Conservation (phyloP, 495 filamentous ascomycete genomes). For the Aspergillus kassunensis region DNA sequence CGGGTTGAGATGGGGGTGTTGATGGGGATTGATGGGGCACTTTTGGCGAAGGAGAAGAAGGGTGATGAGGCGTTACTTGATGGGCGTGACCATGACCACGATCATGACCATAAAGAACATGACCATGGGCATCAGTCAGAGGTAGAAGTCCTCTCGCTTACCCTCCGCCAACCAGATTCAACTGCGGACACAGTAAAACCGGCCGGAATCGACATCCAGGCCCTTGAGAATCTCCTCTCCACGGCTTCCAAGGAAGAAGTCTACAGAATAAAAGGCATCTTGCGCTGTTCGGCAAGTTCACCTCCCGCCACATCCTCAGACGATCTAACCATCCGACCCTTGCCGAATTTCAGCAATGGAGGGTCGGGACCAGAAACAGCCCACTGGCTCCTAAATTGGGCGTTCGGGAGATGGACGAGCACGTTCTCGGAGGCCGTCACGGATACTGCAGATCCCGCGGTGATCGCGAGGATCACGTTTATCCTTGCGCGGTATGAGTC, state of each 20-base stretch:
- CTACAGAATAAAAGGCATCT: conserved; percentile 89
- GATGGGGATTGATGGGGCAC: conserved; percentile 79
- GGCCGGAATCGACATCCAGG: conserved; percentile 54
- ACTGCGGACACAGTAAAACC: conserved; percentile 14
- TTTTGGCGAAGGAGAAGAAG: conserved; percentile 57
- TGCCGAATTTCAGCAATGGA: background rate
- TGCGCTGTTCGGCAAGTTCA: conserved; percentile 51
- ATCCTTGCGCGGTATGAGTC: conserved; percentile 83
- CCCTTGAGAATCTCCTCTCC: conserved; percentile 62
- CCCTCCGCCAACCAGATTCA: conserved; percentile 39
- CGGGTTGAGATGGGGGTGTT: conserved; percentile 70
- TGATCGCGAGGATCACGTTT: conserved; percentile 71
- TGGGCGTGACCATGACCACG: conserved; percentile 23
- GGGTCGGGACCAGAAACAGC: too few species aligned
- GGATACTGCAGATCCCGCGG: conserved; percentile 35
- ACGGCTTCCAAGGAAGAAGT: conserved; percentile 82
- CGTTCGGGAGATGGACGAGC: conserved; percentile 92
- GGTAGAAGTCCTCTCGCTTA: conserved; percentile 83
- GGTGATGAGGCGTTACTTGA: conserved; percentile 18
- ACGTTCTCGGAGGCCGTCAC: conserved; percentile 53
- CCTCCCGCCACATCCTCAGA: conserved; percentile 59
- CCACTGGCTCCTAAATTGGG: conserved; percentile 91
- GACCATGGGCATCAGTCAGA: conserved; percentile 66
- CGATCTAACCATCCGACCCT: conserved; percentile 14
- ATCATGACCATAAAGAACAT: conserved; percentile 28